phyloP scores from a whole-genome alignment of 768 basidiomycete genomes.

The Nidula microcarpa region DNA sequence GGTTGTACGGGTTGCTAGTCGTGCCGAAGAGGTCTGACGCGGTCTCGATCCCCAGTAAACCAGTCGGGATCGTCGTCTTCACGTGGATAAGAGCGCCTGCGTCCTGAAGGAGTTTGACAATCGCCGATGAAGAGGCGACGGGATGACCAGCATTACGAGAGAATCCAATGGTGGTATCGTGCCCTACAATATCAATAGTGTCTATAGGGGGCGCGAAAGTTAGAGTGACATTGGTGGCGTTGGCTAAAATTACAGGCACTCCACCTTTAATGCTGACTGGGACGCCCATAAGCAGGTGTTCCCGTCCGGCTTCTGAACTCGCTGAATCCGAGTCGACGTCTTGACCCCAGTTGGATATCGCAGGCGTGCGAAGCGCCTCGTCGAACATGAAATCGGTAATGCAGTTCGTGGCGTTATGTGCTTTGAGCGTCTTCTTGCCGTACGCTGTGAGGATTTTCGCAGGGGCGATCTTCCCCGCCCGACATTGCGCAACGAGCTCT shows the following conservation, averaged over 20 bases:
- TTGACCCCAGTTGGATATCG: constrained; percentile 35
- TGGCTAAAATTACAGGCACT: constrained; percentile 10
- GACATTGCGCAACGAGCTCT: constrained; percentile 42
- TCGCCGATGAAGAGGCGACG: constrained; percentile 40
- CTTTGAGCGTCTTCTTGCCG: constrained; percentile 50
- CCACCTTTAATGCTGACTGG: constrained; percentile 68
- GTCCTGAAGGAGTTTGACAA: constrained; percentile 53
- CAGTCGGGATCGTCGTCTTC: constrained; percentile 61
- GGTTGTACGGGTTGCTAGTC: constrained; percentile 62
- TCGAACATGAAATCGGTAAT: constrained; percentile 64
- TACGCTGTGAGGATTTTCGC: constrained; percentile 45
- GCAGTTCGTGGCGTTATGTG: constrained; percentile 62
- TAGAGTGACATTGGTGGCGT: background rate
- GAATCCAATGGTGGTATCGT: constrained; percentile 62
- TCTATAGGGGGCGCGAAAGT: constrained; percentile 19
- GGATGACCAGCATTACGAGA: constrained; percentile 47
- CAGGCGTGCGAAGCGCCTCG: constrained; percentile 33
- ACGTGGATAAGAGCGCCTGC: constrained; percentile 62
- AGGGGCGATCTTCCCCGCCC: constrained; percentile 35
- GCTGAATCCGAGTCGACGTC: constrained; percentile 30
- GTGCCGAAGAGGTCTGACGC: constrained; percentile 58
- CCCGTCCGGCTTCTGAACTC: constrained; percentile 24
- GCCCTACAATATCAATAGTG: constrained; percentile 48
- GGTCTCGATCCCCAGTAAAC: constrained; percentile 55
- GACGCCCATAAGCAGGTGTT: constrained; percentile 58